Evolutionary conservation across 208 protist genomes (phyloP), one percentile per base, ranked within the genome.

Genomic region (Trypanosoma mega): DNA sequence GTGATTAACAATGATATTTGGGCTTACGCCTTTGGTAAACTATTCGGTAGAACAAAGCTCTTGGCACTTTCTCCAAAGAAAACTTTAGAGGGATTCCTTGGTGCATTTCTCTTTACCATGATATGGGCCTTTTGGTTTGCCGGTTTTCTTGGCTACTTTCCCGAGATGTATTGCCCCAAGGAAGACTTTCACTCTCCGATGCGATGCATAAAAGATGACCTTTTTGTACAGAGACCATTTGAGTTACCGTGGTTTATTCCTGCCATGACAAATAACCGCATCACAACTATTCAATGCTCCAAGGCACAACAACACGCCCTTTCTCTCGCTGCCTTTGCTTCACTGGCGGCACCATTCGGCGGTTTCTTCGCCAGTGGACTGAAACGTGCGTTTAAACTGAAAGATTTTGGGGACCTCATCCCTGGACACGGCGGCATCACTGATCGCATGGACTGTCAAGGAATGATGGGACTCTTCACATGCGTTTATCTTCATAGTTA

Each of bases 401-500:
- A 99, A 73, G 98, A 99, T 79, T 99, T 99, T 85, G 96, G 92
- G 36, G 86, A 97, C 36, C 68, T 98, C 21, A 98, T 99, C 63
- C 98, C 98, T 14, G 98, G 98, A 9, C 98, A 99, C 68, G 98
- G 98, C 39, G 98, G 98, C 29, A 96, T 99, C 54, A 98, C 94
- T 9, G 98, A 99, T 68, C 78, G 98, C 30, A 98, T 99, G 72
- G 98, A 99, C 75, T 99, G 98, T 69, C 97, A 99, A 72, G 85
- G 96, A 20, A 59, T 99, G 27, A 99, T 99, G 96, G 94, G 77
- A 0, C 68, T 97, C 45, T 99, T 93, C 72, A 93, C 87, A 8
- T 95, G 81, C 56, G 86, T 82, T 52, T 97, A 95, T 55, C 63
- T 96, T 5, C 69, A 59, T 52, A 92, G 72, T 21, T 93, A 91